These are phyloP conservation scores for Trichosporon coremiiforme DNA, from an alignment of 1,284 basidiomycete species.

Conservation along the genomic window DNA sequence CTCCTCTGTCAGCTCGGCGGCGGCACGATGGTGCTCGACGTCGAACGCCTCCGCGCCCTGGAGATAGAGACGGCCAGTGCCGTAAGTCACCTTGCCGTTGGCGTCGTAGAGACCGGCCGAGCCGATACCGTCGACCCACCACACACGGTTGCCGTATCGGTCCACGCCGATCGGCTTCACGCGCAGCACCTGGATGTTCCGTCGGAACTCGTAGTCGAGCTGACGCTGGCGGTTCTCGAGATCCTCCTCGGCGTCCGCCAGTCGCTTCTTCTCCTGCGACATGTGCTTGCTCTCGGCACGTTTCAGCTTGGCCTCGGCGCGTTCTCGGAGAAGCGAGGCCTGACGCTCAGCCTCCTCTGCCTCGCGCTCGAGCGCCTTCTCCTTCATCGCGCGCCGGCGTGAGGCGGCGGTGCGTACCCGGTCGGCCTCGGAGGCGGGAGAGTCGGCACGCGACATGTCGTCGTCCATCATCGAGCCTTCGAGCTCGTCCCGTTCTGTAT, in stretches of 20 bases:
- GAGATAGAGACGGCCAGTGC: constrained; percentile 83
- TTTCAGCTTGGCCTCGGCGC: constrained; percentile 42
- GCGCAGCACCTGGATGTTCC: constrained; percentile 76
- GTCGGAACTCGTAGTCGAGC: constrained; percentile 91
- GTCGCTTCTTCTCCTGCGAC: constrained; percentile 66
- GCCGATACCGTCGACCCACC: constrained; percentile 99
- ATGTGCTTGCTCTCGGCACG: constrained; percentile 43
- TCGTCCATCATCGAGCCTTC: constrained; percentile 39
- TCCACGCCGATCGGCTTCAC: constrained; percentile 87
- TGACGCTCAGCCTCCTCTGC: constrained; percentile 64
- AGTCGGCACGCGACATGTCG: constrained; percentile 24
- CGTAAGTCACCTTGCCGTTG: constrained; percentile 68
- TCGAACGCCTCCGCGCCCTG: constrained; percentile 85
- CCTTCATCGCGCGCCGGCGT: constrained; percentile 50
- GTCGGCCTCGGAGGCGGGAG: constrained; percentile 18
- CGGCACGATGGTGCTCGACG: constrained; percentile 64
- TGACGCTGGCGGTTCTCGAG: constrained; percentile 75
- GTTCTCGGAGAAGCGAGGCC: constrained; percentile 60
- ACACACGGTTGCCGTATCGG: constrained; percentile 89
- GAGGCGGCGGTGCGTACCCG: constrained; percentile 31
- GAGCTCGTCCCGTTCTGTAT: constrained; percentile 49
- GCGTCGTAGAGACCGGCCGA: constrained; percentile 71
- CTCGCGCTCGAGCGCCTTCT: constrained; percentile 51
- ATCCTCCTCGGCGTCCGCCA: constrained; percentile 84
- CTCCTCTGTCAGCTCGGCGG: constrained; percentile 61